Base-by-base conservation (phyloP, 2,329 filamentous ascomycete genomes). In the Diaporthe vexans region DNA sequence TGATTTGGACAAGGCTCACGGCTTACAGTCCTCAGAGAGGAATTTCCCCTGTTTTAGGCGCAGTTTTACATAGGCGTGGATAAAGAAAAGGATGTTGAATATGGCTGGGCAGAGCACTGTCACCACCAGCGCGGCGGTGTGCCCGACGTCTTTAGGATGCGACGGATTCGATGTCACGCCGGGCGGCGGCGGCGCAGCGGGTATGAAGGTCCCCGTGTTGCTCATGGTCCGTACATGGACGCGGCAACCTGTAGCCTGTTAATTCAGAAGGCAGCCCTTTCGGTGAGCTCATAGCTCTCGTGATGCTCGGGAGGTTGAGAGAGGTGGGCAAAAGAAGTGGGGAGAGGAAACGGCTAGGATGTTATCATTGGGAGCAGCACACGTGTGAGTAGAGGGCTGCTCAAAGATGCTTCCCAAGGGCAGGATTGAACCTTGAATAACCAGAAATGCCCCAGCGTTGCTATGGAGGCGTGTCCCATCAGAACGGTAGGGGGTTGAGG, bases 21-120 rank as follows among this genome's bases (percentile, higher is more conserved):
- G 19, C 70, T 61, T 40, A 72, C 70, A 54, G 9, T 72, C 70
- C 63, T 72, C 70, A 29, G 35, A 19, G 13, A 72, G 70, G n/a
- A 72, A 8, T 48, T 51, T 48, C 7, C 40, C 57, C 37, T 29
- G 35, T 40, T 61, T 72, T 9, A 63, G 13, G 13, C 58, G 33
- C 13, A 63, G 24, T 48, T 72, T 72, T 17, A 63, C 70, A 26
- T 63, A 72, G 8, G 57, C 70, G 33, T 72, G 70, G 9, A 63
- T 40, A 8, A 72, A 26, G 13, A 72, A 72, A 7, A 63, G 26
- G 13, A 61, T 40, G n/a, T 72, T 72, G 33, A 61, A 29, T 5
- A 72, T n/a, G 7, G n/a, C 57, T 35, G 48, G 17, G 70, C 70
- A 72, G 11, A 63, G 19, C 46, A 17, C 46, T 4, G 43, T 40